Conservation (phyloP, 441 rosid genomes). For the Erysimum cheiri region DNA sequence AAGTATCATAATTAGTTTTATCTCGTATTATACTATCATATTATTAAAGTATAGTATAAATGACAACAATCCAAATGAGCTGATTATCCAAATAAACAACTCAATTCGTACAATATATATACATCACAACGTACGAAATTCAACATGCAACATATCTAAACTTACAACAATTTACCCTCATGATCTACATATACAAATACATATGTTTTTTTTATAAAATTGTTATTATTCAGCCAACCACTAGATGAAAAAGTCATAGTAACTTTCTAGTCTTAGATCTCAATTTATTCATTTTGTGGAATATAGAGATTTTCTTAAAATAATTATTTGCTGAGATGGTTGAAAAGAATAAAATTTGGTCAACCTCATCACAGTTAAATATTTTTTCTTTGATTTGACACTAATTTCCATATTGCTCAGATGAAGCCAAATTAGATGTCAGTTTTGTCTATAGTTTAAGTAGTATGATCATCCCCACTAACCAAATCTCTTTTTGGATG, state of each 20-base stretch:
- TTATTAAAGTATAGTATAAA: not conserved
- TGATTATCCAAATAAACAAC: not conserved
- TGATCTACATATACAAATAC: not conserved
- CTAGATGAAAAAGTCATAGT: not conserved
- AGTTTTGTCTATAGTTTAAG: conserved; percentile 39
- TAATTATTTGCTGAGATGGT: not conserved
- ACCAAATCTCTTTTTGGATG: conserved; percentile 37
- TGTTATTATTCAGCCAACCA: not conserved
- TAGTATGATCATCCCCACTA: conserved; percentile 32
- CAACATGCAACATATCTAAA: not conserved
- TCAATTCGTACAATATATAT: not conserved
- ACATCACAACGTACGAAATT: not conserved
- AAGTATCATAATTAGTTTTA: not conserved
- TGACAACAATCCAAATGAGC: conserved; percentile 19
- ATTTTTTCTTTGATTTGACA: conserved; percentile 19
- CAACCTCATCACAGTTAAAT: conserved; percentile 30
- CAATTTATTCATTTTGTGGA: not conserved
- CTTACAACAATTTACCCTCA: not conserved
- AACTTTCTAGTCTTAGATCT: not conserved
- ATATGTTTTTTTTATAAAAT: not conserved
- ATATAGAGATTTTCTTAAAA: not conserved
- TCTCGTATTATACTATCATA: conserved; percentile 6
- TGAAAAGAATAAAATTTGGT: conserved; percentile 28
- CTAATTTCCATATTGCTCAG: conserved; percentile 30
- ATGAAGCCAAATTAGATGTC: conserved; percentile 40